phyloP scores from a whole-genome alignment of 2,329 filamentous ascomycete genomes.

The Macrophomina phaseolina region DNA sequence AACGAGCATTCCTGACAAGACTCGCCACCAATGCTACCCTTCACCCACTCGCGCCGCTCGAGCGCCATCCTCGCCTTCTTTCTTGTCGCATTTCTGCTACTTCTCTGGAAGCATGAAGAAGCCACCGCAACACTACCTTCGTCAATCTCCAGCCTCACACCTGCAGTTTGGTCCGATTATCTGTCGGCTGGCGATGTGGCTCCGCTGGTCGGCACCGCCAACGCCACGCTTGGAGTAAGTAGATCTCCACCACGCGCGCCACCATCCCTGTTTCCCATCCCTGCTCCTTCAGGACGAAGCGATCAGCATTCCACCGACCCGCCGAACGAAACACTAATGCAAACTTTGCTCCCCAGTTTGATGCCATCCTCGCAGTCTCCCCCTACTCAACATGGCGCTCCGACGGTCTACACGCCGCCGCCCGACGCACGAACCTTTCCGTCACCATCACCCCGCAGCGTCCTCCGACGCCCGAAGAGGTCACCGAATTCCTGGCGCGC shows the following conservation, averaged over 20 bases:
- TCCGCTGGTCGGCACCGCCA: slow-evolving; percentile 22
- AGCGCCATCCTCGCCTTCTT: slow-evolving; percentile 24
- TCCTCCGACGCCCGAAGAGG: neutral
- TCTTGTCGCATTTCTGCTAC: slow-evolving; percentile 7
- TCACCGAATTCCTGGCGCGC: neutral
- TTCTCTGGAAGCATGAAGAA: slow-evolving; percentile 21
- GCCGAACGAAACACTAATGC: neutral
- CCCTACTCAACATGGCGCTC: slow-evolving; percentile 26
- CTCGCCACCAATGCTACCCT: slow-evolving; percentile 8
- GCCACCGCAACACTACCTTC: slow-evolving; percentile 2
- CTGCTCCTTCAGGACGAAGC: neutral
- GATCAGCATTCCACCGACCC: neutral
- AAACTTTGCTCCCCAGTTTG: slow-evolving; percentile 17
- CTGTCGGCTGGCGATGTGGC: slow-evolving; percentile 3
- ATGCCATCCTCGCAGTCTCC: slow-evolving; percentile 27
- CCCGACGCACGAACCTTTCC: slow-evolving; percentile 25
- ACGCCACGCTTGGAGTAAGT: slow-evolving; percentile 27
- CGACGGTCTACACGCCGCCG: slow-evolving; percentile 27
- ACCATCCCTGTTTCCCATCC: slow-evolving; percentile 7
- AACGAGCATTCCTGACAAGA: neutral
- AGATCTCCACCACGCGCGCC: neutral
- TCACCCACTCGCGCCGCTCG: slow-evolving; percentile 26
- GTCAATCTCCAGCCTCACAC: slow-evolving; percentile 15
- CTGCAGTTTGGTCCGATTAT: slow-evolving; percentile 6
- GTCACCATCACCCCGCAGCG: slow-evolving; percentile 26